Percentiles rank a stretch among this genome's conserved stretches.
Conservation (phyloP, 257 asterid species). For the Cynanchum wilfordii region DNA sequence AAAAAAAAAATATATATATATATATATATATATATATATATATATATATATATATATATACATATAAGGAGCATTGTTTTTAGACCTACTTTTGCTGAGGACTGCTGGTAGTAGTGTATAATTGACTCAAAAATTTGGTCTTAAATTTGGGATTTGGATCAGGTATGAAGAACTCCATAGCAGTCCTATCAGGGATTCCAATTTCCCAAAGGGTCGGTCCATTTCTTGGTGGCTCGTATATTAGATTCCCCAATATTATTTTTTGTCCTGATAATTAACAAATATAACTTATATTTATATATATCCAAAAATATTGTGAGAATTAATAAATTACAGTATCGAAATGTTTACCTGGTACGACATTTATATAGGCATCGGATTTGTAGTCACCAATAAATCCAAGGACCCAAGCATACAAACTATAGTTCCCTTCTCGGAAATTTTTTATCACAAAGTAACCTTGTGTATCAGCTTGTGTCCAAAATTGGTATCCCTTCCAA, state of each 20-base stretch:
- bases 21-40: too few species aligned
- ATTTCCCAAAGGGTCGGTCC: slow-evolving; percentile 96
- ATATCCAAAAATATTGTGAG: too few species aligned
- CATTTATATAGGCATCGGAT: slow-evolving; percentile 23
- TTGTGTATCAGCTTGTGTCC: slow-evolving; percentile 46
- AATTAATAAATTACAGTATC: too few species aligned
- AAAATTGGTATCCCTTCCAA: slow-evolving; percentile 75
- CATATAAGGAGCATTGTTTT: not conserved
- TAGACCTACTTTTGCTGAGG: slow-evolving; percentile 43
- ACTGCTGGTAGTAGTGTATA: slow-evolving; percentile 30
- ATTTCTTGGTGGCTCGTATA: slow-evolving; percentile 55
- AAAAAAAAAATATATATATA: too few species aligned
- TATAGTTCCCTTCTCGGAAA: slow-evolving; percentile 55
- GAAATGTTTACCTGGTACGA: slow-evolving; percentile 44
- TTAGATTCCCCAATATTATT: slow-evolving; percentile 35
- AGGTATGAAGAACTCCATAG: slow-evolving; percentile 73
- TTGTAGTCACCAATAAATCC: slow-evolving; percentile 76
- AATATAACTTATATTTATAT: not conserved
- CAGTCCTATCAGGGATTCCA: slow-evolving; percentile 79
- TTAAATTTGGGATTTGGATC: slow-evolving; percentile 56
- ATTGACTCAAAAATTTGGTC: slow-evolving; percentile 39
- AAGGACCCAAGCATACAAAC: slow-evolving; percentile 75
- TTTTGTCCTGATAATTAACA: slow-evolving; percentile 33
- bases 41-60: too few species aligned
- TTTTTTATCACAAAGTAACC: slow-evolving; percentile 57